Evolutionary conservation across 2,329 filamentous ascomycete species (phyloP), one percentile per base, ranked within the genome.

Genomic region (Apiospora aurea): DNA sequence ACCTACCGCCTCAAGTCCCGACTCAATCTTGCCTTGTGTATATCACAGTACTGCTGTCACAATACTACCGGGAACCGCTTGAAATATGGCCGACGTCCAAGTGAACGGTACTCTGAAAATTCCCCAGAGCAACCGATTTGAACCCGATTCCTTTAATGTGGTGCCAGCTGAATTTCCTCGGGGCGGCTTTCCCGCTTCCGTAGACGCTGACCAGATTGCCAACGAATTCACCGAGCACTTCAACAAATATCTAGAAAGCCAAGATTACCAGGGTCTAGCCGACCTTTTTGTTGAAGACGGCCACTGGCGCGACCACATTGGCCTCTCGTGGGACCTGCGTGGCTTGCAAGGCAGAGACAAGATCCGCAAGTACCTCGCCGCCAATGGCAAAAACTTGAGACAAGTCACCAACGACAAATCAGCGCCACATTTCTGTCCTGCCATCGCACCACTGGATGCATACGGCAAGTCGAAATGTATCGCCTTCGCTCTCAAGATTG

Each of bases 251-350:
- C 72, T 90, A 0, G 71, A 75, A 5, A 77, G 75, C 14, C 77
- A 81, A 2, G 80, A 87, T 69, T 76, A 82, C 57, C 49, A 74
- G 1, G 75, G 77, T 1, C 57, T 86, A 0, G 76, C 82, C 0
- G 70, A 75, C 1, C 79, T 88, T 4, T 86, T 89, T 66, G 75
- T 82, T 2, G 74, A 81, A 0, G 80, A 86, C 26, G 85, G 87
- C 71, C 89, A 85, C 79, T 91, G 88, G 89, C 85, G 89, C 11
- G 89, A 91, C 75, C 87, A 90, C 61, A 81, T 91, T 0, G 85
- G 84, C 26, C 77, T 91, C 0, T 85, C 87, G 0, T 91, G 88
- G 89, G 84, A 87, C 53, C 85, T 89, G 66, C 86, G 84, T 71
- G 89, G 87, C 1, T 77, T 88, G 0, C 82, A 87, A n/a, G 83